Base-by-base conservation (phyloP, 73 alveolate genomes). In the Paramecium tetraurelia region DNA sequence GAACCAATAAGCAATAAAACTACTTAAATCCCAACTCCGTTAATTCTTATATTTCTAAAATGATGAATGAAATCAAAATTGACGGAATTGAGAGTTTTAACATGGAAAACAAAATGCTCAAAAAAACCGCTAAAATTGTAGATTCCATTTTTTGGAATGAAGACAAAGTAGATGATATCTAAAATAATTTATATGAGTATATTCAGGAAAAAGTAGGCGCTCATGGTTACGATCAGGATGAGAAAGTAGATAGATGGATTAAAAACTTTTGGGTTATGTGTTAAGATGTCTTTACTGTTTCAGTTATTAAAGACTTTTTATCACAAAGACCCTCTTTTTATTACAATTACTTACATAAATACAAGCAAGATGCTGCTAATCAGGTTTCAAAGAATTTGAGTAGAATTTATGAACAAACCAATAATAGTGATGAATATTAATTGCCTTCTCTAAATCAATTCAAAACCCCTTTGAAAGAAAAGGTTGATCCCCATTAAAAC, bases 71-170 rank as follows among this genome's bases (percentile, higher is more conserved):
- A 80, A 80, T 80, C 16, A 80, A 46, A 80, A 41, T 80, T 7
- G 90, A 80, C 11, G 75, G 75, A 44, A 14, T 80, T 43, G 90
- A 80, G 9, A 80, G 90, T 80, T 44, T 6, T 46, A 22, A 29
- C 10, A 80, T 80, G 90, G 90, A 80, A 46, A 48, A 44, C 12
- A 80, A 48, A 48, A 80, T 80, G 90, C 72, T 80, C 8, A 80
- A 80, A 48, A 80, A 80, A 44, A 41, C 90, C 48, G 33, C 70
- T 14, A 80, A 80, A 48, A 80, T 80, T 12, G 20, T 72, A 12
- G 90, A 80, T 43, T 80, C 90, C 75, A 80, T 80, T 44, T 80
- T 80, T 43, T 80, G 90, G 90, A 80, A 80, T 80, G 90, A 80
- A 48, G 90, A 80, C 14, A 80, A 80, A 80, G 46, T 80, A 46